Conservation (phyloP, 2,329 filamentous ascomycete genomes). For the Aspergillus sp. region DNA sequence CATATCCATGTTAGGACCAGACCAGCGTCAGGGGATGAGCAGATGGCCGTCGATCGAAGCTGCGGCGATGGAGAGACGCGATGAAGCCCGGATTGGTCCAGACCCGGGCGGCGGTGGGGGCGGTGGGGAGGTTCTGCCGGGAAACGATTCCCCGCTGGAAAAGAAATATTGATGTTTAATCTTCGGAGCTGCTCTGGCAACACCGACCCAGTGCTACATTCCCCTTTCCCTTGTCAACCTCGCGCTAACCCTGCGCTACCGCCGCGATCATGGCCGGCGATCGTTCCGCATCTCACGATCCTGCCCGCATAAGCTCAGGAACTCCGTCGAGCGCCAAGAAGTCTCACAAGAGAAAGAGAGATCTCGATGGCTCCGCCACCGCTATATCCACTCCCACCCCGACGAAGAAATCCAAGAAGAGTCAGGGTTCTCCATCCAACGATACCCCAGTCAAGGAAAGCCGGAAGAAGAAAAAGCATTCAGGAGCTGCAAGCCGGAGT, state of each 20-base stretch:
- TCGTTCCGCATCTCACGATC: conserved; percentile 52
- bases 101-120: conserved; percentile 19
- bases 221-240: background rate
- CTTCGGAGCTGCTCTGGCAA: conserved; percentile 20
- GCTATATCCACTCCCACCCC: conserved; percentile 32
- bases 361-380: conserved; percentile 28
- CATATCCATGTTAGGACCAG: conserved; percentile 24
- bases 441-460: conserved; percentile 34
- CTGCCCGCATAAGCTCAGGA: conserved; percentile 33
- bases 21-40: background rate
- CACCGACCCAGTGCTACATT: conserved; percentile 19
- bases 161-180: conserved; percentile 18
- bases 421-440: conserved; percentile 21
- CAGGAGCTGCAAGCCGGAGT: conserved; percentile 26
- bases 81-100: conserved; percentile 19
- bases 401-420: conserved; percentile 43
- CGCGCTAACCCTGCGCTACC: conserved; percentile 15
- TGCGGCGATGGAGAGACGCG: conserved; percentile 4
- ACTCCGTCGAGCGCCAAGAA: conserved; percentile 26
- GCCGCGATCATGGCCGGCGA: conserved; percentile 47
- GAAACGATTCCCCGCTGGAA: conserved; percentile 30
- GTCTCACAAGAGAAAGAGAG: conserved; percentile 39
- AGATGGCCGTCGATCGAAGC: conserved; percentile 2
- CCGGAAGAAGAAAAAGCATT: conserved; percentile 29
- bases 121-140: conserved; percentile 27